These are phyloP conservation scores for Solanum aculeatissimum DNA, from an alignment of 305 asterid genomes.

Conservation along the genomic window DNA sequence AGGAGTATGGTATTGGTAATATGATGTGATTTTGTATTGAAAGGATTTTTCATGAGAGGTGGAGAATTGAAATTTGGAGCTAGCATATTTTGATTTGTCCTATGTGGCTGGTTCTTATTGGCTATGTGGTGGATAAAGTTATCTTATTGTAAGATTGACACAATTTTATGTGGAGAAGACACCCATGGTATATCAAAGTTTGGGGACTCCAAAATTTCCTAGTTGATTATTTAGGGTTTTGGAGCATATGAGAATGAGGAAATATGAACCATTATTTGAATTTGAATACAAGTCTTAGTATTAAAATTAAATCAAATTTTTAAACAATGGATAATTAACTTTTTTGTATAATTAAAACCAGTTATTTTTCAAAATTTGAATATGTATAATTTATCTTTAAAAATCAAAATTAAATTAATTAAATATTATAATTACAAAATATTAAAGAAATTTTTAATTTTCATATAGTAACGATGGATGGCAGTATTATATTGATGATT, in stretches of 20 bases:
- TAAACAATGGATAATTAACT: background rate
- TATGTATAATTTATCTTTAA: background rate
- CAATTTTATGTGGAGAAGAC: background rate
- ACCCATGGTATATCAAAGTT: background rate
- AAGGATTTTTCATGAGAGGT: conserved; percentile 29
- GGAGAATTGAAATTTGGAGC: conserved; percentile 22
- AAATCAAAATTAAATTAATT: background rate
- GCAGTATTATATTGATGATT: background rate
- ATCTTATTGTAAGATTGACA: conserved; percentile 16
- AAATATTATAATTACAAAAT: background rate
- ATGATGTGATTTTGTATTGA: conserved; percentile 12
- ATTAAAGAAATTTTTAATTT: background rate
- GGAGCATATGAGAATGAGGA: background rate
- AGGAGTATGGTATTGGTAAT: background rate
- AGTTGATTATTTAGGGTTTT: background rate
- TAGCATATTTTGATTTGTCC: conserved; percentile 3
- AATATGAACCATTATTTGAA: background rate
- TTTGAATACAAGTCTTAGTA: background rate
- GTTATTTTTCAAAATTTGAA: background rate
- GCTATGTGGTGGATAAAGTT: conserved; percentile 48
- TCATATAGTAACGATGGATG: background rate
- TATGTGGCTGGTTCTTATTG: conserved; percentile 43
- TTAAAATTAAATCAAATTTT: background rate
- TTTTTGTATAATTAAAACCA: background rate
- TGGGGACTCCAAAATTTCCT: background rate